Conservation (phyloP, 345 rosid species). For the sweet orange (Citrus sinensis) region DVS_A1.0 CM039168.1:24825001-24825500, state of each 20-base stretch:
- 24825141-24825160: conserved; percentile 57
- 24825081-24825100: conserved; percentile 56
- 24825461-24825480: conserved; percentile 97
- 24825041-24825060: conserved; percentile 86
- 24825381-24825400: conserved; percentile 64
- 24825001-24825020: conserved; percentile 85
- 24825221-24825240: conserved; percentile 63
- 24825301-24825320: too few species aligned
- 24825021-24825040: conserved; percentile 98
- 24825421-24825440: conserved; percentile 89
- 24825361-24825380: conserved; percentile 26
- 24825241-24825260: conserved; percentile 52
- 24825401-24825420: conserved; percentile 47
- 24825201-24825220: conserved; percentile 58
- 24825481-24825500: conserved; percentile 55
- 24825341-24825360: not conserved
- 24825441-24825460: conserved; percentile 99
- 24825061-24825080: conserved; percentile 77
- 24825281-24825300: conserved; percentile 9
- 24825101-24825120: conserved; percentile 9
- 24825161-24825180: conserved; percentile 33
- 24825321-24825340: too few species aligned
- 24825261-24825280: conserved; percentile 32
- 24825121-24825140: conserved; percentile 19
- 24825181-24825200: conserved; percentile 44